Evolutionary conservation across 2,329 filamentous ascomycete genomes (phyloP).

Genomic region (Aspergillus flavus): DNA sequence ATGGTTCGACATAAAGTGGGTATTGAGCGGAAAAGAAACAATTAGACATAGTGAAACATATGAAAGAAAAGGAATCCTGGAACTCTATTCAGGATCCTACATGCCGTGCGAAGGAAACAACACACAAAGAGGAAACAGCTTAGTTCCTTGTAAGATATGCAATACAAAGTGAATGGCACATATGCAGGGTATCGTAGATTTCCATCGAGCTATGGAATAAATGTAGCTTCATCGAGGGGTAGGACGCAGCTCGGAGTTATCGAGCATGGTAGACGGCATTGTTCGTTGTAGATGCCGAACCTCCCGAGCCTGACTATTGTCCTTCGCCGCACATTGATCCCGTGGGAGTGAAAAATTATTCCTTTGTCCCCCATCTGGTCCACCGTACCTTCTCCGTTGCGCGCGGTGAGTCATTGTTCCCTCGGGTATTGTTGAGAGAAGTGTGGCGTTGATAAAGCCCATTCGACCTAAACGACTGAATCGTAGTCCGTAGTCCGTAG

Average conservation of each 20-base stretch:
- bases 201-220: not conserved
- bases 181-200: slow-evolving; percentile 1
- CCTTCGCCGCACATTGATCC: not conserved
- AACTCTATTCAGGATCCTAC: slow-evolving; percentile 7
- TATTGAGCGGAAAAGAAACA: slow-evolving; percentile 9
- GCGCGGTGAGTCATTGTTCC: not conserved
- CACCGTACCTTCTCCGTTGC: not conserved
- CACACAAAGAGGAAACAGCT: not conserved
- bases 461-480: not conserved
- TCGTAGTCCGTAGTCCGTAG: not conserved
- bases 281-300: not conserved
- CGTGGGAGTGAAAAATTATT: not conserved
- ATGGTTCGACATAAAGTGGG: slow-evolving; percentile 5
- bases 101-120: slow-evolving; percentile 1
- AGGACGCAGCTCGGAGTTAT: not conserved
- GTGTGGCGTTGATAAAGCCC: not conserved
- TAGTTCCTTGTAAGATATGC: not conserved
- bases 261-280: not conserved
- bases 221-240: not conserved
- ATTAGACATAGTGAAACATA: not conserved
- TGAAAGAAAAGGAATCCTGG: not conserved
- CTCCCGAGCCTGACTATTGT: not conserved
- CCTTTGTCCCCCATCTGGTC: not conserved
- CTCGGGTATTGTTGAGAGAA: not conserved
- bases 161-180: slow-evolving; percentile 1